A percentile compares a stretch with the other conserved stretches of the same genome.
These are phyloP conservation scores for Murraya koenigii DNA, from an alignment of 345 rosid species.

Conservation along the genomic window DNA sequence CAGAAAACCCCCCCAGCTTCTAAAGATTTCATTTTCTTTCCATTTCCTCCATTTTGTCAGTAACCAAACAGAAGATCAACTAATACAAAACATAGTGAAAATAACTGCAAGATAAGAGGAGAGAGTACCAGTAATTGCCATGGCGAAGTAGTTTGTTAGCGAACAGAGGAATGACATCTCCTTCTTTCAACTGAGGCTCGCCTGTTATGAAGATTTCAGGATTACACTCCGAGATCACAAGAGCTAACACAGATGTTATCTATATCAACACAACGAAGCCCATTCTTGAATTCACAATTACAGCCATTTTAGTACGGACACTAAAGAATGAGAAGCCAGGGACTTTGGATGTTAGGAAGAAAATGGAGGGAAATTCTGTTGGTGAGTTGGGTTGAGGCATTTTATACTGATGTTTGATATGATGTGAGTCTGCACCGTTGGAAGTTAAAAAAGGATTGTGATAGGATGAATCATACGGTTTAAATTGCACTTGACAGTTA, in stretches of 20 bases:
- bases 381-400: background rate
- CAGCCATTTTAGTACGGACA: too few species aligned
- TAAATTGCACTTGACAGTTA: background rate
- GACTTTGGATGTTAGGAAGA: too few species aligned
- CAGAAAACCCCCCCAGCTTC: background rate
- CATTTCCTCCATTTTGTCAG: background rate
- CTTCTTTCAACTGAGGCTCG: background rate
- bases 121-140: background rate
- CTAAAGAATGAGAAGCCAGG: background rate
- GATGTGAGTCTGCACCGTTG: too few species aligned
- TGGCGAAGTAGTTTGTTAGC: background rate
- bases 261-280: background rate
- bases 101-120: background rate
- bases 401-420: background rate
- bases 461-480: background rate
- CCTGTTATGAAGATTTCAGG: background rate
- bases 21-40: background rate
- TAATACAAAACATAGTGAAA: background rate
- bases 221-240: background rate
- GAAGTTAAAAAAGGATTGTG: too few species aligned
- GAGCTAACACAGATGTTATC: background rate
- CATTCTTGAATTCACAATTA: too few species aligned
- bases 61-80: background rate
- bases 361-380: slow-evolving; percentile 4
- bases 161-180: background rate